Evolutionary conservation across 345 rosid genomes (phyloP), one percentile per base, ranked within the genome.

Genomic region (Rhizophora apiculata): DNA sequence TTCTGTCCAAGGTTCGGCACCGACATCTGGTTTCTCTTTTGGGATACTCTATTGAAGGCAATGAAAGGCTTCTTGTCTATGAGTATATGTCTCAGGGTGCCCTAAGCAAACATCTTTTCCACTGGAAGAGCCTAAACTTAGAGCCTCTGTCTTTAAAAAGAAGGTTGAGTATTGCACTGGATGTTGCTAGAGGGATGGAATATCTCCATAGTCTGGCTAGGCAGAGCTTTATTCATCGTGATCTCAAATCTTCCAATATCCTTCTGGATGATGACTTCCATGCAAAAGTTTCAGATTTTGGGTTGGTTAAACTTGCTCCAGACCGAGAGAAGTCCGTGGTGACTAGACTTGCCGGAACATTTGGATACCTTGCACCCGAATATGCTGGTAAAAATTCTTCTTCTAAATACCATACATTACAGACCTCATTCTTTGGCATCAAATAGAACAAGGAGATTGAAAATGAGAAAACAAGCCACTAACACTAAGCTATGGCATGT

Each of bases 351-450:
- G 86, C 86, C 11, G 90, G 88, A 29, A 86, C 90, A 1, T 86
- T 86, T 72, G 88, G 90, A 5, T 86, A 86, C 72, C 85, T 82
- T 62, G 88, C 88, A 51, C 90, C 88, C 20, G 88, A 84, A 82
- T 86, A 86, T 75, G 86, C 90, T 39, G 86, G 91, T 85, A 77
- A 65, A 68, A 8, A 53, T 15, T 57, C 27, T 34, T 32, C 4
- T 54, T 30, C 16, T 29, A 34, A 22, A 7, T 13, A 6, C 24
- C 30, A 8, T 21, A 29, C 6, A 46, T 43, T 6, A 15, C 26
- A 49, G 29, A 43, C 20, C 43, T 39, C 52, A 21, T n/a, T 39
- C 5, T 43, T 43, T 43, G 49, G 16, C 49, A 43, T 43, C 49
- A 43, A 43, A 15, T 13, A 43, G 16, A 43, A 43, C 16, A 43